Evolutionary conservation across 495 filamentous ascomycete species (phyloP), one percentile per base, ranked within the genome.

Genomic region (Penicillium subrubescens): DNA sequence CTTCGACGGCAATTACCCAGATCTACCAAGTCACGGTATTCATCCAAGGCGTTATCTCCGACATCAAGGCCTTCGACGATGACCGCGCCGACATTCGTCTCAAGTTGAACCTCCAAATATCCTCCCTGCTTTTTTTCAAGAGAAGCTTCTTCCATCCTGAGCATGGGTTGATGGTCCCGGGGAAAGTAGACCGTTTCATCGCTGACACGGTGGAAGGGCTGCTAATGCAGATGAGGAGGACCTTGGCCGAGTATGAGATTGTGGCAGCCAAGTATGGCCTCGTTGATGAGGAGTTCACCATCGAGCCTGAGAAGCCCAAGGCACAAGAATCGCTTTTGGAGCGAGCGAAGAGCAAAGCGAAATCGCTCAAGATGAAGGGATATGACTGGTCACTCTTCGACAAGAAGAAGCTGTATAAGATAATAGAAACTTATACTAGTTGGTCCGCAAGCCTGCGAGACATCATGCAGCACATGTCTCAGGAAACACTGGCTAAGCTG

Each of bases 301-400:
- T 64, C 14, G 57, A 64, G 14, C 48, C 57, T 1, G 62, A 62
- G 25, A 53, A 61, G 34, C n/a, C 57, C 54, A 63, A 57, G 27
- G 25, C 25, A 19, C 39, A 64, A 56, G 60, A 60, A 33, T 67
- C 65, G 6, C 43, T 67, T 8, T 41, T 70, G n/a, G 60, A 70
- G 3, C 46, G 65, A 14, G 62, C 59, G 2, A 71, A 68, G 62
- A 61, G 5, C 33, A 71, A 68, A 37, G 62, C 68, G 12, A 65
- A 57, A 51, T 46, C 35, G 17, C 55, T 71, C 6, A 71, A 68
- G 63, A 44, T 59, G 31, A 68, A 68, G n/a, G 66, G 58, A 6
- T 66, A 64, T 44, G 66, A 71, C 60, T 71, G 69, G 69, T 67
- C 69, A 15, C 63, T 71, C 15, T 71, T 71, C 44, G 69, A 71